phyloP scores from a whole-genome alignment of 2,329 filamentous ascomycete species.

The Myriosclerotinia curreyana region DNA sequence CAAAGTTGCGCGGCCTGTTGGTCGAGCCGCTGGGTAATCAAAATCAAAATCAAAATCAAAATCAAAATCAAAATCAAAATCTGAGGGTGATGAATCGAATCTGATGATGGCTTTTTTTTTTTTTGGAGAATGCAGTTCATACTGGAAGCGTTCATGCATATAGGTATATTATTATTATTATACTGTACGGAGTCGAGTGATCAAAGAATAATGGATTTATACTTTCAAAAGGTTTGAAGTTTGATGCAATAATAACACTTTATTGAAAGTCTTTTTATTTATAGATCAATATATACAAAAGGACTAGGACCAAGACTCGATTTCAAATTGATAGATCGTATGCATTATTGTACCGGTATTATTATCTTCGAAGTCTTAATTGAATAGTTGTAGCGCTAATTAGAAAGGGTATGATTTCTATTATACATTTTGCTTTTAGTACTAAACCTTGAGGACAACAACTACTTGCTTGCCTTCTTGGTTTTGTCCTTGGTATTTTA shows the following conservation, averaged over 20 bases:
- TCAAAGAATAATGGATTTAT: neutral
- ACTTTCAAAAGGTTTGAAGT: neutral
- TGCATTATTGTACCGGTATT: too few relatives aligned
- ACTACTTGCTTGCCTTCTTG: too few relatives aligned
- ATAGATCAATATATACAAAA: neutral
- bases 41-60: too few relatives aligned
- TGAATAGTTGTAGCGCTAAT: neutral
- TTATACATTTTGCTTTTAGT: too few relatives aligned
- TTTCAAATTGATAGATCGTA: neutral
- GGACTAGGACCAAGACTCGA: neutral
- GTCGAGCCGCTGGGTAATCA: constrained; percentile 17
- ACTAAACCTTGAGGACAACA: too few relatives aligned
- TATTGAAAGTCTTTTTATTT: too few relatives aligned
- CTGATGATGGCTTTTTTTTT: neutral
- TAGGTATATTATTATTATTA: neutral
- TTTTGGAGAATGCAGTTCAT: neutral
- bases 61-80: too few relatives aligned
- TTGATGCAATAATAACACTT: too few relatives aligned
- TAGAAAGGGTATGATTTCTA: neutral
- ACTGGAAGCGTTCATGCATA: constrained; percentile 13
- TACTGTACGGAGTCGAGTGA: neutral
- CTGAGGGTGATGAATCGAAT: too few relatives aligned
- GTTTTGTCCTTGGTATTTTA: too few relatives aligned
- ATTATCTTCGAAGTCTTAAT: neutral
- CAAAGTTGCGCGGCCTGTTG: constrained; percentile 20